Percentiles rank a stretch among this genome's conserved stretches.
Conservation (phyloP, 2,329 filamentous ascomycete genomes). For the Sordariomycetes sp. region DNA sequence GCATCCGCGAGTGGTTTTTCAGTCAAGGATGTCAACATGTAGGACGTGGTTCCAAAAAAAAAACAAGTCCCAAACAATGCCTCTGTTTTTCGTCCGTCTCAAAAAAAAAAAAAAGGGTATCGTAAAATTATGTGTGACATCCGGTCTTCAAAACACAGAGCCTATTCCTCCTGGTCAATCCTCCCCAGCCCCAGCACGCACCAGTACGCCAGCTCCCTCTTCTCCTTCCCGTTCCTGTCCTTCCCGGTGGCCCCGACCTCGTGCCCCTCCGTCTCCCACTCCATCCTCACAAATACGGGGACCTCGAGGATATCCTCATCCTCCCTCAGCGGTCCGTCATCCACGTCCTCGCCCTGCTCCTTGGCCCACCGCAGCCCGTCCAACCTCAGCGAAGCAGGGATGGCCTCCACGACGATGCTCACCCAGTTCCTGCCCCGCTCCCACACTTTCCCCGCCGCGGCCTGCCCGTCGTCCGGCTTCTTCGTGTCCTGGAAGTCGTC, state of each 20-base stretch:
- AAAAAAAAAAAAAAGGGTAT: conserved; percentile 25
- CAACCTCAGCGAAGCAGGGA: conserved; percentile 44
- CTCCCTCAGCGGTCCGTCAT: conserved; percentile 34
- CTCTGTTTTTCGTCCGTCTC: background rate
- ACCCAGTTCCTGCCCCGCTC: conserved; percentile 91
- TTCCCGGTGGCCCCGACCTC: conserved; percentile 44
- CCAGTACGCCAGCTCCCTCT: conserved; percentile 89
- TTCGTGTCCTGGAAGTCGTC: conserved; percentile 26
- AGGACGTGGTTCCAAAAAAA: background rate
- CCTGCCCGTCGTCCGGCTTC: conserved; percentile 16
- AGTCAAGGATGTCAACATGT: conserved; percentile 10
- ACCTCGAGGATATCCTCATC: conserved; percentile 68
- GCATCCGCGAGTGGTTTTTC: conserved; percentile 8
- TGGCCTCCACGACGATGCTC: conserved; percentile 81
- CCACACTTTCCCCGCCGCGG: conserved; percentile 93
- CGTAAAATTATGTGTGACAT: conserved; percentile 12
- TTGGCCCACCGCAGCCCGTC: conserved; percentile 18
- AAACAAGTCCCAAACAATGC: background rate
- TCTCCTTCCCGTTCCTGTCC: conserved; percentile 56
- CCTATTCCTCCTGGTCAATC: conserved; percentile 40
- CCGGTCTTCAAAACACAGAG: background rate
- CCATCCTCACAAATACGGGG: conserved; percentile 81
- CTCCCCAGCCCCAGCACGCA: conserved; percentile 79
- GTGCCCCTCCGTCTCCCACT: conserved; percentile 68
- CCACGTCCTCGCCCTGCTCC: conserved; percentile 21